Evolutionary conservation across 225 moss, liverwort and hornwort species (phyloP).

Genomic region (Bryum argenteum): DNA sequence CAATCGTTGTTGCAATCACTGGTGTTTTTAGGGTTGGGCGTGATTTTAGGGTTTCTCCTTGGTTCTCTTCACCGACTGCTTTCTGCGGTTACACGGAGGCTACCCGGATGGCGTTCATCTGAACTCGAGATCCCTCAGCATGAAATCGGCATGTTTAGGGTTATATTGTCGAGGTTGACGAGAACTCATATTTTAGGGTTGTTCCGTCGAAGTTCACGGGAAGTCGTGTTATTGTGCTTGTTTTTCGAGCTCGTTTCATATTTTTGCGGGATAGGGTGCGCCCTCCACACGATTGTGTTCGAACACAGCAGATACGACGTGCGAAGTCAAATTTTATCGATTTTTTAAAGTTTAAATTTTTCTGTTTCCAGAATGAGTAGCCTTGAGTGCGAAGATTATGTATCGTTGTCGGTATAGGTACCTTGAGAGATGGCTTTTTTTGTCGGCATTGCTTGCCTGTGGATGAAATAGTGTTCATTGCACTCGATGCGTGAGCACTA

Average conservation of each 20-base stretch:
- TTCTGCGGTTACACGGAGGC: not conserved
- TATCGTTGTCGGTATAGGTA: not conserved
- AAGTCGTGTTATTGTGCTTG: too few relatives aligned
- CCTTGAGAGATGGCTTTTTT: not conserved
- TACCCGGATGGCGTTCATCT: not conserved
- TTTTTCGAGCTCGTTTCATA: not conserved
- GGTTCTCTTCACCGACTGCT: not conserved
- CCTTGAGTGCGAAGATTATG: too few relatives aligned
- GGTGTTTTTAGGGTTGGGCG: not conserved
- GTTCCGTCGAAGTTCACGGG: not conserved
- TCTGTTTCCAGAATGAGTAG: too few relatives aligned
- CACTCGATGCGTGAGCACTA: constrained; percentile 31
- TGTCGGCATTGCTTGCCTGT: constrained; percentile 19
- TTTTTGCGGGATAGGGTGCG: too few relatives aligned
- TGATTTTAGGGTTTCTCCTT: not conserved
- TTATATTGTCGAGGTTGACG: not conserved
- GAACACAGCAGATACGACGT: too few relatives aligned
- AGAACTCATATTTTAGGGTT: not conserved
- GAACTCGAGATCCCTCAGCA: not conserved
- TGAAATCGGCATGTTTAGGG: constrained; percentile 7
- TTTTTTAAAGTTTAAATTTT: too few relatives aligned
- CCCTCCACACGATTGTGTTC: too few relatives aligned
- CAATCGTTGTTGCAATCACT: not conserved
- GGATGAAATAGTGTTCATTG: constrained; percentile 27
- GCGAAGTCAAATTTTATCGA: too few relatives aligned